Percentiles rank a stretch among this genome's conserved stretches.
phyloP scores from a whole-genome alignment of 2,329 filamentous ascomycete species.

The Pseudogymnoascus sp. region DNA sequence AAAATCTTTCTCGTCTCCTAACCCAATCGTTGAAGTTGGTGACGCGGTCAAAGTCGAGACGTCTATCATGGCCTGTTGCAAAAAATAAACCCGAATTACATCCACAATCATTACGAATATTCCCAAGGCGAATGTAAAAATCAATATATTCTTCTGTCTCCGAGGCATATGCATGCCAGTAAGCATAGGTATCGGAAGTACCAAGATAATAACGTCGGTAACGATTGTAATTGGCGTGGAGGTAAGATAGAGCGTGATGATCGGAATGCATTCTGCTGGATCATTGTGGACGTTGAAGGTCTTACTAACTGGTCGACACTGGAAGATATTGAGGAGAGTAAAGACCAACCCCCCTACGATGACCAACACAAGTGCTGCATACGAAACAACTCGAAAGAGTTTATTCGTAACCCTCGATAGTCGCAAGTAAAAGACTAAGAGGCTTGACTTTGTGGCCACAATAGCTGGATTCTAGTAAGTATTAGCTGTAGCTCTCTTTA shows the following conservation, averaged over 20 bases:
- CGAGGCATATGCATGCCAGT: conserved; percentile 73
- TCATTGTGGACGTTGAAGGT: conserved; percentile 44
- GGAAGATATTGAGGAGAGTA: conserved; percentile 77
- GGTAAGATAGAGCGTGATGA: conserved; percentile 58
- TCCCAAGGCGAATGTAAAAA: conserved; percentile 76
- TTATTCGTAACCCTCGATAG: conserved; percentile 61
- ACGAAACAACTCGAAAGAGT: conserved; percentile 67
- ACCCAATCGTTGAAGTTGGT: neutral
- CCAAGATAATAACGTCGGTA: conserved; percentile 76
- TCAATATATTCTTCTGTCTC: conserved; percentile 77
- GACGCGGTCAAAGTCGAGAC: neutral
- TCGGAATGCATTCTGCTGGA: conserved; percentile 21
- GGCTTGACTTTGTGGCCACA: conserved; percentile 82
- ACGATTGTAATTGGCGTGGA: conserved; percentile 85
- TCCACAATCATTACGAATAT: conserved; percentile 80
- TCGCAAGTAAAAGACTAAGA: conserved; percentile 77
- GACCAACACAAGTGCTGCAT: conserved; percentile 65
- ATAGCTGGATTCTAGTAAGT: conserved; percentile 65
- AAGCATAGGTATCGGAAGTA: conserved; percentile 76
- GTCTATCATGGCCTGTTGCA: conserved; percentile 44
- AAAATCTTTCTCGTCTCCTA: conserved; percentile 33
- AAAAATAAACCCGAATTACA: conserved; percentile 77
- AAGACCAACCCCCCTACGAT: conserved; percentile 71
- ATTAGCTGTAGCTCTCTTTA: neutral
- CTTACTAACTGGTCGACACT: conserved; percentile 66